These are phyloP conservation scores for Fibroporia radiculosa DNA, from an alignment of 768 basidiomycete genomes.

Conservation along the genomic window DNA sequence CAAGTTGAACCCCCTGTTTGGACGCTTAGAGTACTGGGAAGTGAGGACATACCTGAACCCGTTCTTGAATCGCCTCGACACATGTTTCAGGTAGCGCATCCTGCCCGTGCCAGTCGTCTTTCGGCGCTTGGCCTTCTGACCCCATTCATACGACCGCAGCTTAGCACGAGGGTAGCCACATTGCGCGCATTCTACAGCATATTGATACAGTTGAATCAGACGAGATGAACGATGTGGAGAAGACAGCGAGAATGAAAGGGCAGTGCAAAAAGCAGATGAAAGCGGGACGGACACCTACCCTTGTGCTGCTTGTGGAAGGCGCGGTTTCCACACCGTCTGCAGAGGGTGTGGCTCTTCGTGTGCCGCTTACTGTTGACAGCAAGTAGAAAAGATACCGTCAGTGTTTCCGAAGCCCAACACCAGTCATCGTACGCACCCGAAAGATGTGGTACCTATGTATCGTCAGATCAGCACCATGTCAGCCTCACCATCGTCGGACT, in stretches of 20 bases:
- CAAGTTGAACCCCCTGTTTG: not conserved
- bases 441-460: conserved; percentile 83
- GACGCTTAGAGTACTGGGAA: not conserved
- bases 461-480: conserved; percentile 16
- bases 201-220: not conserved
- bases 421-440: conserved; percentile 56
- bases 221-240: conserved; percentile 4
- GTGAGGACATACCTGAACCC: conserved; percentile 69
- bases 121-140: conserved; percentile 98
- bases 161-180: conserved; percentile 97
- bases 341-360: conserved; percentile 95
- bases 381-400: conserved; percentile 4
- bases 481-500: conserved; percentile 1
- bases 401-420: not conserved
- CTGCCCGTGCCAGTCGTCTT: conserved; percentile 98
- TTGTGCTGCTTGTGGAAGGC: conserved; percentile 99
- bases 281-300: conserved; percentile 43
- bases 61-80: conserved; percentile 96
- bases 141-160: conserved; percentile 96
- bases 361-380: conserved; percentile 73
- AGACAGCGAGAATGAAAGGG: not conserved
- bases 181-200: conserved; percentile 71
- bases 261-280: not conserved
- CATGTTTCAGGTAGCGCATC: conserved; percentile 89
- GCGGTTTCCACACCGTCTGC: conserved; percentile 92